These are phyloP conservation scores for Debaryomyces nepalensis DNA, from an alignment of 1,139 yeast genomes.

Conservation along the genomic window DNA sequence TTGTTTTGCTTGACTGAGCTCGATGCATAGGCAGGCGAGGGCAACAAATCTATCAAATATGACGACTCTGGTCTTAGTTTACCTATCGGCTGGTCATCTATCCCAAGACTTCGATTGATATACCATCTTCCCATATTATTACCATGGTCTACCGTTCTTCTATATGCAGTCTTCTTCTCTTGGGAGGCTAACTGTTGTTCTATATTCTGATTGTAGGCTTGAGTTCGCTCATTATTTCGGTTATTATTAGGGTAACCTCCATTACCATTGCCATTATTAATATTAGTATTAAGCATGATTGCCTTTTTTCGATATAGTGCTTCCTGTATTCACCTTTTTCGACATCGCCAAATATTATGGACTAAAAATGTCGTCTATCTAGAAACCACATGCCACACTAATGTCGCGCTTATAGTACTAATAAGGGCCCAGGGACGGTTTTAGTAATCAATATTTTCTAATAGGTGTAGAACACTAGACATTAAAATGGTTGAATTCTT, in stretches of 20 bases:
- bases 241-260: slow-evolving; percentile 12
- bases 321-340: neutral
- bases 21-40: slow-evolving; percentile 64
- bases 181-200: slow-evolving; percentile 53
- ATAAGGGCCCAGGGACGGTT: neutral
- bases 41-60: slow-evolving; percentile 71
- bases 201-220: slow-evolving; percentile 39
- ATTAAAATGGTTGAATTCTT: slow-evolving; percentile 60
- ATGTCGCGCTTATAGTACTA: slow-evolving; percentile 6
- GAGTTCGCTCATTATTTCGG: slow-evolving; percentile 20
- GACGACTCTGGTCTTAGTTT: slow-evolving; percentile 77
- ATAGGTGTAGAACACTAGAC: neutral
- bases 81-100: slow-evolving; percentile 54
- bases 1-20: slow-evolving; percentile 31
- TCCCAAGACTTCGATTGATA: slow-evolving; percentile 61
- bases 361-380: slow-evolving; percentile 9
- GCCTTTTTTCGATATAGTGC: no score
- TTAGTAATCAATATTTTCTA: neutral
- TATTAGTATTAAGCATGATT: slow-evolving; percentile 12
- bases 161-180: slow-evolving; percentile 59
- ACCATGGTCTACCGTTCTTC: slow-evolving; percentile 90
- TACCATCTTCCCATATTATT: slow-evolving; percentile 79
- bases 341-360: slow-evolving; percentile 10
- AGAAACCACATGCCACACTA: slow-evolving; percentile 6
- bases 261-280: slow-evolving; percentile 12